These are phyloP conservation scores for Hericium alpestre DNA, from an alignment of 768 basidiomycete species.

Conservation along the genomic window DNA sequence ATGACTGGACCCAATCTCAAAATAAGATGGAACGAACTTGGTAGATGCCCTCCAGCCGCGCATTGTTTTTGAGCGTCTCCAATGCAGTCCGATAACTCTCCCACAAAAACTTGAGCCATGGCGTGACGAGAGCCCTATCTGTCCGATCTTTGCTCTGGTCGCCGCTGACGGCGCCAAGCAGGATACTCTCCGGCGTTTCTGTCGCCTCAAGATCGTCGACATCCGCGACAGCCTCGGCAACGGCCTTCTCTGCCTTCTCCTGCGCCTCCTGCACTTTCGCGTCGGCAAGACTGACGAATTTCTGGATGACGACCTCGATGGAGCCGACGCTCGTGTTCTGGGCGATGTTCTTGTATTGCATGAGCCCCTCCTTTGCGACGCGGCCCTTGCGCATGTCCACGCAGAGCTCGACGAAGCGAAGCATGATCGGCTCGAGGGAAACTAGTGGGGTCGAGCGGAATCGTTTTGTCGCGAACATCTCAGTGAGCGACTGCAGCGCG, in stretches of 20 bases:
- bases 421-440: constrained; percentile 89
- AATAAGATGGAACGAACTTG: constrained; percentile 46
- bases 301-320: constrained; percentile 85
- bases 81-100: constrained; percentile 93
- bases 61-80: constrained; percentile 94
- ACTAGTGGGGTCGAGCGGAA: constrained; percentile 85
- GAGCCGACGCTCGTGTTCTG: constrained; percentile 86
- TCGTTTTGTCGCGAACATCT: constrained; percentile 88
- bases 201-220: constrained; percentile 94
- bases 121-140: constrained; percentile 88
- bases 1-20: too few relatives aligned
- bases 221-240: constrained; percentile 50
- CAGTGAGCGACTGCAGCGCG: constrained; percentile 80
- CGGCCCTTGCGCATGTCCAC: constrained; percentile 91
- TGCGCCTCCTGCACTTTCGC: constrained; percentile 77
- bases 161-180: constrained; percentile 79
- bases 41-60: constrained; percentile 84
- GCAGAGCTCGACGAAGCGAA: constrained; percentile 92
- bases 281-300: constrained; percentile 74
- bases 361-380: constrained; percentile 88
- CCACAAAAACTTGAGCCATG: constrained; percentile 98
- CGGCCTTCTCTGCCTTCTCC: constrained; percentile 71
- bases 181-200: constrained; percentile 87
- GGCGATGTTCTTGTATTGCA: constrained; percentile 97
- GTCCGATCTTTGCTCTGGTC: constrained; percentile 92